Percentiles rank a stretch among this genome's conserved stretches.
phyloP scores from a whole-genome alignment of 2,329 filamentous ascomycete species.

The Ambrosiella beaveri region DNA sequence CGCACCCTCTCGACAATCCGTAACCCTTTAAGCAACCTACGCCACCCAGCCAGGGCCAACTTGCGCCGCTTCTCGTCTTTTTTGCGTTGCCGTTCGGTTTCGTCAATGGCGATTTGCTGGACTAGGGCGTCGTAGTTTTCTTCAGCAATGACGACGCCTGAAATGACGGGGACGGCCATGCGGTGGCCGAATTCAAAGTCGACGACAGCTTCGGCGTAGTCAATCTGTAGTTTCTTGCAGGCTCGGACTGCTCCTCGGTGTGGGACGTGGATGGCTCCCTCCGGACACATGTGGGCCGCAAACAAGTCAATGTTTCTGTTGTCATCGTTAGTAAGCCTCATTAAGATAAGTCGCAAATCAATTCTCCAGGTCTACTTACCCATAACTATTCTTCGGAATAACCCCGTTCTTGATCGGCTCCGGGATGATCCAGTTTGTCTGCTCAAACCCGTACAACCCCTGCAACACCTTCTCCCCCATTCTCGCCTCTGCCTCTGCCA shows the following conservation, averaged over 20 bases:
- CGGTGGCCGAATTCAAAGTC: constrained; percentile 94
- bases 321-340: constrained; percentile 15
- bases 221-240: constrained; percentile 68
- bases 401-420: constrained; percentile 66
- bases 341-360: too few species aligned
- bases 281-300: constrained; percentile 78
- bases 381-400: constrained; percentile 87
- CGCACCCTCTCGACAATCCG: constrained; percentile 63
- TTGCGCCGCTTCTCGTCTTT: constrained; percentile 73
- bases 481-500: constrained; percentile 65
- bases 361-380: constrained; percentile 23
- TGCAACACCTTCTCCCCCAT: constrained; percentile 74
- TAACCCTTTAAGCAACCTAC: constrained; percentile 71
- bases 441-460: constrained; percentile 63
- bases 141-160: constrained; percentile 72
- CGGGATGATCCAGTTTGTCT: constrained; percentile 93
- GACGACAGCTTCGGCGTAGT: constrained; percentile 85
- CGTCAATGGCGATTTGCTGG: constrained; percentile 63
- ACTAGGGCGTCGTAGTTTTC: constrained; percentile 61
- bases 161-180: constrained; percentile 81
- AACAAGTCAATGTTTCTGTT: constrained; percentile 78
- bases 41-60: constrained; percentile 58
- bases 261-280: constrained; percentile 68
- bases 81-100: constrained; percentile 55
- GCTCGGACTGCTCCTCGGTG: constrained; percentile 59